phyloP scores from a whole-genome alignment of 2,329 filamentous ascomycete genomes.

The Aspergillus sp. region DNA sequence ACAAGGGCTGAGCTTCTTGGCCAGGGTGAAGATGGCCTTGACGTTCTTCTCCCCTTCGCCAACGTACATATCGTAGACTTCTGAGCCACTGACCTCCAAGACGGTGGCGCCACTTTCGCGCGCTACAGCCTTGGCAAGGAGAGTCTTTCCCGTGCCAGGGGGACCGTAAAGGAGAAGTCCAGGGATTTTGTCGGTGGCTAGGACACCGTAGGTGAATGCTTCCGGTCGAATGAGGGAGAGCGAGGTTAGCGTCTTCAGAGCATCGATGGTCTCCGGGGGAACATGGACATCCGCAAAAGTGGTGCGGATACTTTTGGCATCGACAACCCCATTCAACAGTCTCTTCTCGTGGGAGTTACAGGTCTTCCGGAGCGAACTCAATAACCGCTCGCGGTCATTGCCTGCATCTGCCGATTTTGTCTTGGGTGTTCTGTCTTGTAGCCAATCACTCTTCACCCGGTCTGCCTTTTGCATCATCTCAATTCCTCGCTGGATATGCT shows the following conservation, averaged over 20 bases:
- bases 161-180: slow-evolving; percentile 86
- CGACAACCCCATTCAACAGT: slow-evolving; percentile 76
- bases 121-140: slow-evolving; percentile 63
- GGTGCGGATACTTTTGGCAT: slow-evolving; percentile 76
- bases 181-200: slow-evolving; percentile 86
- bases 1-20: slow-evolving; percentile 85
- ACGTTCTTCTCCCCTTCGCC: slow-evolving; percentile 97
- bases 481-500: slow-evolving; percentile 37
- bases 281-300: slow-evolving; percentile 88
- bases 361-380: slow-evolving; percentile 54
- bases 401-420: slow-evolving; percentile 30
- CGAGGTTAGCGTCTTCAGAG: slow-evolving; percentile 83
- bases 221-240: slow-evolving; percentile 84
- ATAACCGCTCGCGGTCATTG: slow-evolving; percentile 38
- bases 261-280: slow-evolving; percentile 76
- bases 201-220: slow-evolving; percentile 92
- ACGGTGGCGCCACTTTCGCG: slow-evolving; percentile 66
- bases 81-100: slow-evolving; percentile 83
- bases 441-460: slow-evolving; percentile 36
- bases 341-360: slow-evolving; percentile 79
- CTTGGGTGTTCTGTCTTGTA: slow-evolving; percentile 34
- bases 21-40: slow-evolving; percentile 83
- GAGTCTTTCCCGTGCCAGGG: slow-evolving; percentile 66
- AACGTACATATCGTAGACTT: slow-evolving; percentile 94
- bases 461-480: slow-evolving; percentile 43